phyloP scores from a whole-genome alignment of 108 stramenopile genomes.

The Nitzschia sp. region DNA sequence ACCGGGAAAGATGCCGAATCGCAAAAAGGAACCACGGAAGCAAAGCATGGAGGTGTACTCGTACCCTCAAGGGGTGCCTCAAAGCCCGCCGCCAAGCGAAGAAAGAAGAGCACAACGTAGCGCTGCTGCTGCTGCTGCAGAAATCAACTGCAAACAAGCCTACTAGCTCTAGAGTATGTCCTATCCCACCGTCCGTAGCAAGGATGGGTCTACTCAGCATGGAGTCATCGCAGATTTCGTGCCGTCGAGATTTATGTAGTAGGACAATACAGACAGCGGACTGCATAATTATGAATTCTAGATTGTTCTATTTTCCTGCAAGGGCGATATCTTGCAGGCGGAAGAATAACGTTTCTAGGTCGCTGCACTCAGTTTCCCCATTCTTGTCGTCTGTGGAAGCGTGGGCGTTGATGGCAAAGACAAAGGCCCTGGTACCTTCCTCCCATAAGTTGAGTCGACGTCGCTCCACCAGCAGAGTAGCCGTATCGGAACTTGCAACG shows the following conservation, averaged over 20 bases:
- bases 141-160: too few species aligned
- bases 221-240: too few species aligned
- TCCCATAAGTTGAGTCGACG: background rate
- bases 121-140: too few species aligned
- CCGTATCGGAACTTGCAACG: background rate
- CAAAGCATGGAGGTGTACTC: background rate
- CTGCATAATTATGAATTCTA: too few species aligned
- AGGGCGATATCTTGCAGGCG: background rate
- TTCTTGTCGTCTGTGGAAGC: background rate
- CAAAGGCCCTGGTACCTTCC: background rate
- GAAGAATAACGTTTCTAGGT: background rate
- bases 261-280: too few species aligned
- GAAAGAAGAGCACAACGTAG: constrained; percentile 1
- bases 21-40: too few species aligned
- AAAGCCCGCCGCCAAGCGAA: constrained; percentile 4
- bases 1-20: background rate
- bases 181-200: too few species aligned
- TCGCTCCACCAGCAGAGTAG: background rate
- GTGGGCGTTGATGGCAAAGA: background rate
- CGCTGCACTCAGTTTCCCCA: background rate
- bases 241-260: too few species aligned
- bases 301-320: constrained; percentile 1
- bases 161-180: too few species aligned
- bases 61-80: background rate
- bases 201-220: too few species aligned